A percentile compares a stretch with the other conserved stretches of the same genome.
These are phyloP conservation scores for Aspergillus pseudonomiae DNA, from an alignment of 2,329 filamentous ascomycete genomes.

Conservation along the genomic window DNA sequence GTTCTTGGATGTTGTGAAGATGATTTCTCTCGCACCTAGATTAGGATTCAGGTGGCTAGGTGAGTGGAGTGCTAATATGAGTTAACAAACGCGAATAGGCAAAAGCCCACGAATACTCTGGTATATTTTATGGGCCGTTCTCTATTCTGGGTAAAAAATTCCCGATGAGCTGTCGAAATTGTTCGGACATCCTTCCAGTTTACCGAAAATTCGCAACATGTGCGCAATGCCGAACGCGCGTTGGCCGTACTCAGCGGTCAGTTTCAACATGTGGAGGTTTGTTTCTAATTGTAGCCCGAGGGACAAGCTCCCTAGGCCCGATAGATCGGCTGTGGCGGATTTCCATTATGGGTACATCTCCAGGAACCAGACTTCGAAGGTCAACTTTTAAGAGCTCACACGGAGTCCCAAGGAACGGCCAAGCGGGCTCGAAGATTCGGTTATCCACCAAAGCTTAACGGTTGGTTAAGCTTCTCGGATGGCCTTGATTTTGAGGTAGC, in stretches of 20 bases:
- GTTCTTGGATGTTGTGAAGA: not conserved
- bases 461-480: conserved; percentile 1
- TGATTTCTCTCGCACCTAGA: not conserved
- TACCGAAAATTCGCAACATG: not conserved
- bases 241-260: not conserved
- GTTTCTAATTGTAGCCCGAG: conserved; percentile 1
- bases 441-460: conserved; percentile 6
- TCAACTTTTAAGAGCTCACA: not conserved
- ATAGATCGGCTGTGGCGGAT: not conserved
- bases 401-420: conserved; percentile 2
- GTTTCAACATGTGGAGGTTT: not conserved
- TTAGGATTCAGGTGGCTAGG: not conserved
- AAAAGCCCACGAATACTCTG: not conserved
- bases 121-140: not conserved
- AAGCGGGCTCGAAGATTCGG: conserved; percentile 10
- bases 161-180: not conserved
- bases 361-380: not conserved
- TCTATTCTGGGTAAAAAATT: not conserved
- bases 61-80: not conserved
- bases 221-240: not conserved
- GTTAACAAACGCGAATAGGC: not conserved
- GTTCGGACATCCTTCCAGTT: not conserved
- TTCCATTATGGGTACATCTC: not conserved
- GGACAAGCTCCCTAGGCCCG: not conserved
- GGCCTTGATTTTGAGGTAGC: conserved; percentile 6